Percentiles rank a stretch among this genome's conserved stretches.
These are phyloP conservation scores for Polychaeton citri DNA, from an alignment of 2,329 filamentous ascomycete species.

Conservation along the genomic window DNA sequence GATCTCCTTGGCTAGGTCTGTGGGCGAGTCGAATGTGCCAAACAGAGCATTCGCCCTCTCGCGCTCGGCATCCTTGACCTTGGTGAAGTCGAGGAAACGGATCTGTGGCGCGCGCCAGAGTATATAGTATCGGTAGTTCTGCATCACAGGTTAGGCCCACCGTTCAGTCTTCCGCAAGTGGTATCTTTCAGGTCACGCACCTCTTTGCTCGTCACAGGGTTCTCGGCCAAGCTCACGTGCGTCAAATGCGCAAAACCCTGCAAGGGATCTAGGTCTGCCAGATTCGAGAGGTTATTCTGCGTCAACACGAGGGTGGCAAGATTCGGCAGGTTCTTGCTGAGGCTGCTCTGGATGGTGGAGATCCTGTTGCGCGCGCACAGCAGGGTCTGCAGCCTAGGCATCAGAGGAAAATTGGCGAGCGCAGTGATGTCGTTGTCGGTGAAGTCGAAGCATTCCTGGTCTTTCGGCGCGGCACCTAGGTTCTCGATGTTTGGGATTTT, in stretches of 20 bases:
- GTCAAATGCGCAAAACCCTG: constrained; percentile 55
- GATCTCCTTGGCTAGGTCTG: constrained; percentile 70
- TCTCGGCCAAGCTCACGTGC: constrained; percentile 70
- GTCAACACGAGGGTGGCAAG: constrained; percentile 71
- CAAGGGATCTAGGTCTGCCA: constrained; percentile 79
- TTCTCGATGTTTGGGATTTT: constrained; percentile 98
- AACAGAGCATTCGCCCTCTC: constrained; percentile 67
- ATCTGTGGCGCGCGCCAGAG: constrained; percentile 76
- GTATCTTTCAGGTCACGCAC: constrained; percentile 40
- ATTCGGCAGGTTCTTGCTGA: constrained; percentile 67
- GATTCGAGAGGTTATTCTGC: constrained; percentile 67
- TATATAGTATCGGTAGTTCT: constrained; percentile 89
- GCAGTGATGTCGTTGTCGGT: constrained; percentile 94
- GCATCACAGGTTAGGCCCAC: background rate
- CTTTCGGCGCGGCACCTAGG: constrained; percentile 72
- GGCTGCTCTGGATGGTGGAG: constrained; percentile 60
- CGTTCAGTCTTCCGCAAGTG: constrained; percentile 1
- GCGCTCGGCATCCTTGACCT: constrained; percentile 79
- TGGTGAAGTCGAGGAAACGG: constrained; percentile 82
- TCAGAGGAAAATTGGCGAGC: constrained; percentile 84
- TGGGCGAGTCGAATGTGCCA: constrained; percentile 59
- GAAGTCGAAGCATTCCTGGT: constrained; percentile 93
- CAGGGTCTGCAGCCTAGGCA: constrained; percentile 73
- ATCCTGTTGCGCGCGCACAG: constrained; percentile 85
- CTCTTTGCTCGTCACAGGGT: constrained; percentile 86